Base-by-base conservation (phyloP, 805 yeast genomes). In the Starmerella geochares region DNA sequence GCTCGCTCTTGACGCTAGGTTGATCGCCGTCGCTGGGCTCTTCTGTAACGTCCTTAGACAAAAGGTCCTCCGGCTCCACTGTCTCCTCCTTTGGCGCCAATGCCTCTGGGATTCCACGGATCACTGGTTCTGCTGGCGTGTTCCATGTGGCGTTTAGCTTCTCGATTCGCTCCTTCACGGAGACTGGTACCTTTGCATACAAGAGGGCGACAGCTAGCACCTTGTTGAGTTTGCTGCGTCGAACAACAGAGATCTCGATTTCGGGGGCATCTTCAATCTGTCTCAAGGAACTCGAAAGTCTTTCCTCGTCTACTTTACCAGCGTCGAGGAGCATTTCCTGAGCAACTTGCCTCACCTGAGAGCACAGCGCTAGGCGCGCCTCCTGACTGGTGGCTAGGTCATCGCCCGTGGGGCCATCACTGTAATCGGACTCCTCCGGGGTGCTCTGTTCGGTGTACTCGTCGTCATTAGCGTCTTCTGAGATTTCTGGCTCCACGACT, bases 71-170 rank as follows among this genome's bases (percentile, higher is more conserved):
- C 2, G 52, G 52, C n/a, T 42, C 54, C n/a, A 48, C 57, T 17
- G 54, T 37, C 36, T 46, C 54, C 36, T 56, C 57, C 6, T 37
- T 27, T 1, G 52, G 53, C 5, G 52, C 60, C 13, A 57, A 46
- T 3, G 49, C 53, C 38, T 57, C 59, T 14, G 62, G 60, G n/a
- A 58, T 49, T 1, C 63, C 63, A 3, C 58, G 52, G 31, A 60
- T 56, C 1, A 58, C 47, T 2, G 60, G 59, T 40, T 60, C 63
- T 8, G 58, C 53, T 4, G 41, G 38, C 2, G 58, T 54, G 37
- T 51, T 42, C 59, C 58, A 60, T 31, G 21, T 14, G 17, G 39
- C 52, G 9, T 46, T 43, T 11, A 52, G 47, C 24, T 35, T 36
- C 20, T 35, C 37, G 27, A 51, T 33, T 13, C 45, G 46, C 2